Evolutionary conservation across 2,329 filamentous ascomycete genomes (phyloP), one percentile per base, ranked within the genome.

Genomic region (Colletotrichum paranaense): DNA sequence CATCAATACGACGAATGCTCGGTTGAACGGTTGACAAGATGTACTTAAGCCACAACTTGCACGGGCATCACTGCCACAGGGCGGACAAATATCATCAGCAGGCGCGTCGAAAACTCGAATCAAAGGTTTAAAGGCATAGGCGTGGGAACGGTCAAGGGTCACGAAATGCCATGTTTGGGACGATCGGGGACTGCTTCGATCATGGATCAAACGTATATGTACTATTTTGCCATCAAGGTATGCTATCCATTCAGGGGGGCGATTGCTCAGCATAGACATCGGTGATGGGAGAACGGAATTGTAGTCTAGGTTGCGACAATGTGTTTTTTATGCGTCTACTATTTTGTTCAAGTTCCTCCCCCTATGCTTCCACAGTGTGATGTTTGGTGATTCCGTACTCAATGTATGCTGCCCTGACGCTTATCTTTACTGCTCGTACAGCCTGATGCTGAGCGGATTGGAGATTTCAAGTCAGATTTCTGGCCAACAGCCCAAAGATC

Each of bases 151-250:
- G 70, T 65, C 64, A 70, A 67, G 35, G 62, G 46, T 67, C 63
- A 75, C 62, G 68, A 75, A 66, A 67, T 75, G 71, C 71, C 73
- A 53, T 63, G 73, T 68, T 71, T 73, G 67, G 71, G 57, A 63
- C 67, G 63, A 62, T 68, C 77, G 74, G 74, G 78, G 68, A 78
- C 71, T 77, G 56, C 53, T 52, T 62, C 66, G 76, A 28, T 72
- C 79, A 76, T 76, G 78, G 78, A 77, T 75, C 65, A 75, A 76
- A 79, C 76, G 82, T 82, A 83, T 82, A 82, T 87, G 86, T 88
- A 88, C 83, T 87, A 85, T 87, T 87, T 82, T 86, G 81, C 82
- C 82, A 84, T 68, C 84, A 82, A 73, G 62, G 71, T 62, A 73
- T 80, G 82, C 80, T 83, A 84, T 82, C 78, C 79, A 79, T 80